phyloP scores from a whole-genome alignment of 129 eudicot genomes.

The Tagetes erecta region DNA sequence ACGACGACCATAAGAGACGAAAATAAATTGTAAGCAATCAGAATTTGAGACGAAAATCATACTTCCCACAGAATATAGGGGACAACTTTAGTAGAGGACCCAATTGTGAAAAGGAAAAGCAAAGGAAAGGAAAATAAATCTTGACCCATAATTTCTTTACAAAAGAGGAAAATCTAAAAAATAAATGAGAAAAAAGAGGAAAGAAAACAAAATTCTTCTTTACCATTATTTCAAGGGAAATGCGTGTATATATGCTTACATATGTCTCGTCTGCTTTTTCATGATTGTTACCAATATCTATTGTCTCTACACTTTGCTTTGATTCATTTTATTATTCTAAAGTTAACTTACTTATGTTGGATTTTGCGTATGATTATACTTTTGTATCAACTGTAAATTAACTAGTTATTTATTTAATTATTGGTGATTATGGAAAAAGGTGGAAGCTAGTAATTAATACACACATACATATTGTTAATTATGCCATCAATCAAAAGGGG shows the following conservation, averaged over 20 bases:
- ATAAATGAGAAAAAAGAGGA: neutral
- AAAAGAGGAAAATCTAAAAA: conserved; percentile 20
- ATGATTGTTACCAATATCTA: conserved; percentile 37
- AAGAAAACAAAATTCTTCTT: conserved; percentile 40
- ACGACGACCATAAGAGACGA: no score
- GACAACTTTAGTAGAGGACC: conserved; percentile 50
- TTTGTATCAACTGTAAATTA: no score
- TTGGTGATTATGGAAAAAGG: no score
- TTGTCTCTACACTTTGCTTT: conserved; percentile 16
- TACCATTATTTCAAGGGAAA: conserved; percentile 26
- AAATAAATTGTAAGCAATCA: neutral
- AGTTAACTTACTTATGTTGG: conserved; percentile 26
- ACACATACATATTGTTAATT: no score
- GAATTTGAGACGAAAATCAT: conserved; percentile 27
- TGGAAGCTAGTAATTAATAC: no score
- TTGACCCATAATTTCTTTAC: conserved; percentile 51
- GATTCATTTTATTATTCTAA: conserved; percentile 24
- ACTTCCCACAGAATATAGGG: conserved; percentile 23
- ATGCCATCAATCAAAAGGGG: no score
- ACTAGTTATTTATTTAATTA: no score
- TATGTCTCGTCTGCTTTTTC: conserved; percentile 28
- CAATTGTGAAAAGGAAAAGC: conserved; percentile 47
- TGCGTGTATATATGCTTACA: neutral
- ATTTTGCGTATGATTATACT: neutral
- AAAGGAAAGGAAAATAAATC: conserved; percentile 38